Percentiles rank a stretch among this genome's conserved stretches.
Conservation (phyloP, 352 stramenopile genomes). For the Aphanomyces cochlioides region DNA sequence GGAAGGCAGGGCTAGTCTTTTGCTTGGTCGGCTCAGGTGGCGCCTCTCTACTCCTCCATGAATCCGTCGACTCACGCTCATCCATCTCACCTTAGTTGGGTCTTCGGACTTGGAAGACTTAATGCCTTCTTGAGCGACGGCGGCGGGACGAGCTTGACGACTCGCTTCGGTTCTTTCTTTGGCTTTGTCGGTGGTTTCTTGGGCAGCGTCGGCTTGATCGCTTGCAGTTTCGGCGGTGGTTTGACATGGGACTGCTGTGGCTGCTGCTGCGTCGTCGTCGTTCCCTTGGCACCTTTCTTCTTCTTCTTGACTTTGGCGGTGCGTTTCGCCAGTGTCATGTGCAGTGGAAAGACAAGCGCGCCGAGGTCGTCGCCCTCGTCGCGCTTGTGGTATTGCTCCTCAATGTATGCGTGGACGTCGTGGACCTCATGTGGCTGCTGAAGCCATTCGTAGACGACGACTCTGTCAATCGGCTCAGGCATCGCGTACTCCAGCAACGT, state of each 20-base stretch:
- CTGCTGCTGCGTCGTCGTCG: not conserved
- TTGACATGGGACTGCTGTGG: not conserved
- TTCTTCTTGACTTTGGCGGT: conserved; percentile 12
- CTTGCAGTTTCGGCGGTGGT: not conserved
- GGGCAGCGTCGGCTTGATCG: not conserved
- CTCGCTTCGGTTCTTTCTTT: conserved; percentile 7
- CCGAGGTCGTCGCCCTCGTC: not conserved
- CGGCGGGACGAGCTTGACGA: conserved; percentile 3
- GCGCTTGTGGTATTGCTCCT: not conserved
- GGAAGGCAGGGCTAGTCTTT: conserved; percentile 1
- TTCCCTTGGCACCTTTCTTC: not conserved
- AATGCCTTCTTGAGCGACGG: conserved; percentile 23
- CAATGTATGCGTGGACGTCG: conserved; percentile 18
- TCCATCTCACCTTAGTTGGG: not conserved
- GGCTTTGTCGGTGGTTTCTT: conserved; percentile 17
- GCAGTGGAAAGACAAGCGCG: conserved; percentile 16
- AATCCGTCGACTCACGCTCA: not conserved
- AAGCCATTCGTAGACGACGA: conserved; percentile 18
- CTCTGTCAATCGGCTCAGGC: conserved; percentile 13
- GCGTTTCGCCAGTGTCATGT: conserved; percentile 18
- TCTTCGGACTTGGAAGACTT: conserved; percentile 7
- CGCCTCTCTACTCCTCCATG: not conserved
- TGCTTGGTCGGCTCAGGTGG: too few relatives aligned
- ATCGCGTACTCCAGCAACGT: conserved; percentile 19
- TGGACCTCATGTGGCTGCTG: conserved; percentile 1